These are phyloP conservation scores for Aurifilum marmelostoma DNA, from an alignment of 2,329 filamentous ascomycete species.

Conservation along the genomic window DNA sequence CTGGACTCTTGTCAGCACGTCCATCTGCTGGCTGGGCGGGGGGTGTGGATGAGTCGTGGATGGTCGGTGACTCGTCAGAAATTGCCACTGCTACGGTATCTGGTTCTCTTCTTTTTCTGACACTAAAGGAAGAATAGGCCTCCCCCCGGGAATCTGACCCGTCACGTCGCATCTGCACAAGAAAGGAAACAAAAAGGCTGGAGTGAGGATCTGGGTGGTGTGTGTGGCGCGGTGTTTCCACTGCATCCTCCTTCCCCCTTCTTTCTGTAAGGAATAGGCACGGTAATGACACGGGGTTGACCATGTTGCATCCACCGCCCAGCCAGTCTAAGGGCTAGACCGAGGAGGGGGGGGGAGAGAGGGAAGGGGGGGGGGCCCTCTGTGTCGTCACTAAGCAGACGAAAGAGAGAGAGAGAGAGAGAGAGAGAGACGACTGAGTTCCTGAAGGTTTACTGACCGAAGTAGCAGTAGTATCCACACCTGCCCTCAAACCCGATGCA, in stretches of 20 bases:
- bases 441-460: not conserved
- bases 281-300: not conserved
- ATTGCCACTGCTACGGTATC: not conserved
- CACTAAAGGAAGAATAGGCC: not conserved
- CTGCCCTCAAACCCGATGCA: not conserved
- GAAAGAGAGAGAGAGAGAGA: not conserved
- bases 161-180: not conserved
- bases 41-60: too few species aligned
- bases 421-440: not conserved
- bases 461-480: not conserved
- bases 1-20: not conserved
- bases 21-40: not conserved
- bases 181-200: not conserved
- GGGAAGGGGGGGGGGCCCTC: too few species aligned
- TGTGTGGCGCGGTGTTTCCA: slow-evolving; percentile 20
- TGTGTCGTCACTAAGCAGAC: not conserved
- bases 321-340: too few species aligned
- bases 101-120: too few species aligned
- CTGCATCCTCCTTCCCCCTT: slow-evolving; percentile 12
- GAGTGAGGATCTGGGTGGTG: slow-evolving; percentile 7
- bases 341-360: not conserved
- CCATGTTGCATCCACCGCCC: slow-evolving; percentile 17
- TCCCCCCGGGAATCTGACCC: not conserved
- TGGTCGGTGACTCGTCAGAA: not conserved
- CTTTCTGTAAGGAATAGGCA: not conserved